A percentile compares a stretch with the other conserved stretches of the same genome.
These are phyloP conservation scores for Ciborinia camelliae DNA, from an alignment of 2,329 filamentous ascomycete species.

Conservation along the genomic window DNA sequence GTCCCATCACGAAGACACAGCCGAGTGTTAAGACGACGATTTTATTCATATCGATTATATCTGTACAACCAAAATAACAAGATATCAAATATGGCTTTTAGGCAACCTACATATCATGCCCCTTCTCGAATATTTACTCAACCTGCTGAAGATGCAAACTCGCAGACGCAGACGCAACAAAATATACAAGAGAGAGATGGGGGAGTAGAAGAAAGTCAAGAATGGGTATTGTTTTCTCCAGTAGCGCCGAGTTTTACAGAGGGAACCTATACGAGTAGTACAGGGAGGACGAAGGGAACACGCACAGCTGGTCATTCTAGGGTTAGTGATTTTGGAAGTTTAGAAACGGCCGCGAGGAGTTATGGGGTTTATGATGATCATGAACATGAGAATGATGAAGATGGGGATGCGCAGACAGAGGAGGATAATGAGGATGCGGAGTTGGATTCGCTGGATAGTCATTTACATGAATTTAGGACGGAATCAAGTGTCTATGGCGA, in stretches of 20 bases:
- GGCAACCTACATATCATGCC: constrained; percentile 31
- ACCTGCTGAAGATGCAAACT: constrained; percentile 37
- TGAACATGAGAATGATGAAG: constrained; percentile 48
- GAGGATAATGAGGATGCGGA: constrained; percentile 65
- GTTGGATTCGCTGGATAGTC: constrained; percentile 89
- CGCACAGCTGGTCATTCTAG: constrained; percentile 68
- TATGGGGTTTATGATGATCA: constrained; percentile 57
- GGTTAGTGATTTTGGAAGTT: constrained; percentile 76
- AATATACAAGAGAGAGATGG: constrained; percentile 18
- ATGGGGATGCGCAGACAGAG: constrained; percentile 52
- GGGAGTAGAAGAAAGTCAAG: constrained; percentile 69
- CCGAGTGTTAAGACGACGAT: not conserved
- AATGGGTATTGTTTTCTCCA: constrained; percentile 95
- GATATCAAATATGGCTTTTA: constrained; percentile 16
- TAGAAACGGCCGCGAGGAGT: constrained; percentile 66
- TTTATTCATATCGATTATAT: not conserved
- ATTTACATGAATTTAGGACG: constrained; percentile 81
- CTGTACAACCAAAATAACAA: not conserved
- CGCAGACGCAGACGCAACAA: constrained; percentile 35
- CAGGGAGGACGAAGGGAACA: constrained; percentile 53
- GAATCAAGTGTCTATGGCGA: constrained; percentile 40
- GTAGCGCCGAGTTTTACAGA: constrained; percentile 64
- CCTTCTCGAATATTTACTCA: constrained; percentile 47
- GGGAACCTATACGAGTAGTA: constrained; percentile 64
- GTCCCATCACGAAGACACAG: constrained; percentile 1